Evolutionary conservation across 169 alveolate genomes (phyloP), one percentile per base, ranked within the genome.

Genomic region (Theileria parva): DNA sequence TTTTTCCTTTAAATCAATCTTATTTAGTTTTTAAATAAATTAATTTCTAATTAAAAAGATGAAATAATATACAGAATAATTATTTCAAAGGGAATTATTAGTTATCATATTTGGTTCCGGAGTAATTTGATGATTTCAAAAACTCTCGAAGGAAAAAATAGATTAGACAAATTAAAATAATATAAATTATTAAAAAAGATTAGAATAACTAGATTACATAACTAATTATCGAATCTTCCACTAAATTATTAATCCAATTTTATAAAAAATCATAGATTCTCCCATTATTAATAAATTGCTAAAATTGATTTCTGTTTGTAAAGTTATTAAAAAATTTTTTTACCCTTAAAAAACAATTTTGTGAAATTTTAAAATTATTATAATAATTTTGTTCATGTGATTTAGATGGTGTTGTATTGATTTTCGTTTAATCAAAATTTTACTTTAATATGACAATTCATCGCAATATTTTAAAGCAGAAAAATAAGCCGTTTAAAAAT

Each of bases 401-500:
- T 61, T 61, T 9, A 61, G 34, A 61, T 61, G 32, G 69, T 61
- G 69, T 27, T 61, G 5, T 27, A 25, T 12, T 1, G 59, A 15
- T 9, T 21, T 67, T 76, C 5, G 4, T 9, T 19, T 9, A 25
- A 72, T 2, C 15, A 2, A 13, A 6, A 57, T 11, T 37, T 53
- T 34, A 37, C 8, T 8, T 67, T 11, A 15, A 67, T 37, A 85
- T 85, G 91, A 50, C 60, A n/a, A 81, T 85, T 34, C 91, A 85
- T 48, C 71, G 91, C 11, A 34, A 76, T 19, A 86, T 78, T 55
- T 60, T 85, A 51, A 85, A 85, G 32, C 91, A 85, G 53, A 77
- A 73, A 73, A 64, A 85, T 30, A 85, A 85, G 59, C 91, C 91
- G 21, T 85, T 85, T 61, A 85, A 85, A 61, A 72, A 32, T 44